Conservation (phyloP, 2,329 filamentous ascomycete species). For the Phialemonium atrogriseum region DNA sequence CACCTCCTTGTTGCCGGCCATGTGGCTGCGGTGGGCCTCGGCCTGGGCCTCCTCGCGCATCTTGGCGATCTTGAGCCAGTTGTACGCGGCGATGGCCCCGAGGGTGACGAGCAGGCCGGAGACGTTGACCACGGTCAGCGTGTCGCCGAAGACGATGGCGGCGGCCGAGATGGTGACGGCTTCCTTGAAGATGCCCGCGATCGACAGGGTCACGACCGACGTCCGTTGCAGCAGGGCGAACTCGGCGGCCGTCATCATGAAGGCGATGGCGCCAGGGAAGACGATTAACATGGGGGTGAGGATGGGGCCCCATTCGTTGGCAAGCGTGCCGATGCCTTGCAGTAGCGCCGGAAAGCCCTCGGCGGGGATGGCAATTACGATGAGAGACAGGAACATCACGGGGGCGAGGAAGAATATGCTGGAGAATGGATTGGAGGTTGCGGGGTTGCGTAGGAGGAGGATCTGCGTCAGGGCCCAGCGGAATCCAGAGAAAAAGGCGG, state of each 20-base stretch:
- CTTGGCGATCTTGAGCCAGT: constrained; percentile 85
- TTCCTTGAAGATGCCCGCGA: constrained; percentile 98
- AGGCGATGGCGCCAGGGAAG: constrained; percentile 85
- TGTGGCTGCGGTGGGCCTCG: constrained; percentile 36
- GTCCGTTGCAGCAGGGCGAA: constrained; percentile 93
- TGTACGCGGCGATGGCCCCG: constrained; percentile 78
- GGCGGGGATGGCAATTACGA: constrained; percentile 73
- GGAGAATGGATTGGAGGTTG: constrained; percentile 92
- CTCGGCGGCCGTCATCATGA: constrained; percentile 93
- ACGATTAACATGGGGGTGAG: constrained; percentile 66
- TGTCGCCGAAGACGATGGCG: constrained; percentile 80
- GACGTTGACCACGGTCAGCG: constrained; percentile 79
- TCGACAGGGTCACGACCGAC: constrained; percentile 89
- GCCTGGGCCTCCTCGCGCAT: constrained; percentile 71
- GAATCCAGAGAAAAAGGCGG: constrained; percentile 92
- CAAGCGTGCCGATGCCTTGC: constrained; percentile 56
- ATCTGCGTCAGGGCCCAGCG: constrained; percentile 99
- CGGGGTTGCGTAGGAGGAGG: constrained; percentile 83
- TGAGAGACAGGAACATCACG: constrained; percentile 83
- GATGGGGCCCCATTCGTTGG: constrained; percentile 57
- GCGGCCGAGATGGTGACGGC: constrained; percentile 91
- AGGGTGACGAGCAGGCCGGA: constrained; percentile 84
- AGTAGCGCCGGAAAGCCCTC: constrained; percentile 67
- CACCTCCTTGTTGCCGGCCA: constrained; percentile 25
- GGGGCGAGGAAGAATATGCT: constrained; percentile 97